Percentiles rank a stretch among this genome's conserved stretches.
phyloP scores from a whole-genome alignment of 2,329 filamentous ascomycete genomes.

The Hypoxylon sp. region DNA sequence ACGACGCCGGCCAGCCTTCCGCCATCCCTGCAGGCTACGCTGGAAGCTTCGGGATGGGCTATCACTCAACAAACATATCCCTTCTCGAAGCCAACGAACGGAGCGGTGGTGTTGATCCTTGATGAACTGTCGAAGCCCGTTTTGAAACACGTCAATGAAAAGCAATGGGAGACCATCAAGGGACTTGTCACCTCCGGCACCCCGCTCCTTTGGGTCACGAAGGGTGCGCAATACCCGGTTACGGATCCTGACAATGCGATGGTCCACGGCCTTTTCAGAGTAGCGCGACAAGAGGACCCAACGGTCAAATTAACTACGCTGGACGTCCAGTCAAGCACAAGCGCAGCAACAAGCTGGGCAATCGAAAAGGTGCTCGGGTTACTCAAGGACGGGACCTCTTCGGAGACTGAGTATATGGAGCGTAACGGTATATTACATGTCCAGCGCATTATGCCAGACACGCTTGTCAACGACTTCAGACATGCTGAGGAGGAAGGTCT shows the following conservation, averaged over 20 bases:
- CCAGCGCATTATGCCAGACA: constrained; percentile 42
- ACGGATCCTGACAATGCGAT: constrained; percentile 46
- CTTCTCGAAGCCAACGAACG: constrained; percentile 1
- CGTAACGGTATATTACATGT: constrained; percentile 49
- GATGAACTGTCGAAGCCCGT: constrained; percentile 9
- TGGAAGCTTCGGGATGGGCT: constrained; percentile 9
- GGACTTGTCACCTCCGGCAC: constrained; percentile 36
- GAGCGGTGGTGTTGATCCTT: background rate
- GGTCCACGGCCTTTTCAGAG: constrained; percentile 47
- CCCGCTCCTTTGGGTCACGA: constrained; percentile 51
- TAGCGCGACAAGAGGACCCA: constrained; percentile 44
- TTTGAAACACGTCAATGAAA: background rate
- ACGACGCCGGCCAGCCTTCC: constrained; percentile 1
- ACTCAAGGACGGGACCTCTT: background rate
- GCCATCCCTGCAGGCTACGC: constrained; percentile 2
- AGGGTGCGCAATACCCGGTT: constrained; percentile 44
- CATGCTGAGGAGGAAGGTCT: constrained; percentile 43
- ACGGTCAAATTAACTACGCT: constrained; percentile 23
- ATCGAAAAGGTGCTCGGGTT: constrained; percentile 40
- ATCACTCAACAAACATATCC: constrained; percentile 8
- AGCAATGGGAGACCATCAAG: constrained; percentile 48
- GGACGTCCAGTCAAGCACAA: constrained; percentile 40
- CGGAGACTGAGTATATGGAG: constrained; percentile 53
- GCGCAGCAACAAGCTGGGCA: constrained; percentile 37
- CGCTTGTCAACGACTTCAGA: constrained; percentile 46